A percentile compares a stretch with the other conserved stretches of the same genome.
Evolutionary conservation across 495 filamentous ascomycete species (phyloP).

Genomic region (Mytilinidion resinicola): DNA sequence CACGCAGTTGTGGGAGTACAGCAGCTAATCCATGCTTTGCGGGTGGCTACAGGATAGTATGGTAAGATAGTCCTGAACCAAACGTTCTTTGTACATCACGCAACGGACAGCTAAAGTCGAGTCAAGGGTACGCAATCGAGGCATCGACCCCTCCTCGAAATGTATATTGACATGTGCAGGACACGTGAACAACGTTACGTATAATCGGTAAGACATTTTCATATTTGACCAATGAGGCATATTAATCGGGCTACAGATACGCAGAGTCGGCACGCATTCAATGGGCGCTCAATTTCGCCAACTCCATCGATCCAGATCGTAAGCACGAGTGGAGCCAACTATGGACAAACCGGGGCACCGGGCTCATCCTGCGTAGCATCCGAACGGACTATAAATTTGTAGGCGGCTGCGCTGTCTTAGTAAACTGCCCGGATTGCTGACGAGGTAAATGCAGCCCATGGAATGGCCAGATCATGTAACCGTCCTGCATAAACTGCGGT

Average conservation of each 20-base stretch:
- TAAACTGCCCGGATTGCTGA: not conserved
- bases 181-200: constrained; percentile 86
- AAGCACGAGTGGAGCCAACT: constrained; percentile 64
- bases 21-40: constrained; percentile 11
- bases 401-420: constrained; percentile 19
- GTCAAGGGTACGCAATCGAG: constrained; percentile 20
- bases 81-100: constrained; percentile 1
- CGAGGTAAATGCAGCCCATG: constrained; percentile 60
- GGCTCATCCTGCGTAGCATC: constrained; percentile 76
- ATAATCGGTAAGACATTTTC: constrained; percentile 45
- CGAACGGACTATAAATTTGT: constrained; percentile 91
- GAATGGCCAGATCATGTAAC: constrained; percentile 80
- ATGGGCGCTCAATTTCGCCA: constrained; percentile 72
- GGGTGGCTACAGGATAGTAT: constrained; percentile 46
- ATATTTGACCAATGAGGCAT: too few relatives aligned
- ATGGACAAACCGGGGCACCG: constrained; percentile 56
- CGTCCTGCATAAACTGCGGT: constrained; percentile 75
- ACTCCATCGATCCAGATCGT: constrained; percentile 60
- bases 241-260: constrained; percentile 38
- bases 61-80: constrained; percentile 39
- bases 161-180: constrained; percentile 38
- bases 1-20: constrained; percentile 7
- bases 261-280: constrained; percentile 80
- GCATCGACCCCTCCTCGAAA: not conserved
- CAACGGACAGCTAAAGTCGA: constrained; percentile 18